Evolutionary conservation across 2,329 filamentous ascomycete genomes (phyloP).

Genomic region (Aspergillus sp.): DNA sequence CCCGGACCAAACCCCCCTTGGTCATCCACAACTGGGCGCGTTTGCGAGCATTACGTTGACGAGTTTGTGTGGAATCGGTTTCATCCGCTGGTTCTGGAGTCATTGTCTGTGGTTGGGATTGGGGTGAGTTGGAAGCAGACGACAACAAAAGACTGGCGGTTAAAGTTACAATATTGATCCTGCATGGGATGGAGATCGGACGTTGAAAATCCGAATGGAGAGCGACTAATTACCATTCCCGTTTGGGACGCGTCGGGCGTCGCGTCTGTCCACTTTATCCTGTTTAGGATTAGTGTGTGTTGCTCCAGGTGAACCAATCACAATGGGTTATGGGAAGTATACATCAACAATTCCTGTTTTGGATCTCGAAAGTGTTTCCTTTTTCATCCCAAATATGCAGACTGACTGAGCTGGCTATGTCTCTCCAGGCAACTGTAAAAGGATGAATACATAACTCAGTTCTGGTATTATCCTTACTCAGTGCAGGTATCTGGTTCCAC

Average conservation of each 20-base stretch:
- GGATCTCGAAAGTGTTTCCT: background rate
- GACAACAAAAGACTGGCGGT: background rate
- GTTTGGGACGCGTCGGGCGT: slow-evolving; percentile 20
- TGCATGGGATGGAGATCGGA: background rate
- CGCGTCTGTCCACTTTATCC: slow-evolving; percentile 35
- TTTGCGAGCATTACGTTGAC: slow-evolving; percentile 27
- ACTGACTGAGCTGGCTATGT: too few species aligned
- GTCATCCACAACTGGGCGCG: slow-evolving; percentile 50
- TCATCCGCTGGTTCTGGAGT: slow-evolving; percentile 14
- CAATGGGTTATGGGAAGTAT: background rate
- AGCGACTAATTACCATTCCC: background rate
- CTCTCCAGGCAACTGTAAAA: too few species aligned
- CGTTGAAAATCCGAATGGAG: slow-evolving; percentile 9
- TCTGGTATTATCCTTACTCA: background rate
- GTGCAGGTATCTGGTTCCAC: too few species aligned
- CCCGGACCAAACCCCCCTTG: slow-evolving; percentile 63
- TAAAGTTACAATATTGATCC: background rate
- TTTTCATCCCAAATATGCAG: too few species aligned
- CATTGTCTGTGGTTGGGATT: slow-evolving; percentile 14
- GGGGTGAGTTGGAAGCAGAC: background rate
- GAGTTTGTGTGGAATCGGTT: slow-evolving; percentile 11
- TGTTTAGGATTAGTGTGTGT: slow-evolving; percentile 23
- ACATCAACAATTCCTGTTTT: background rate
- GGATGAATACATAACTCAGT: background rate
- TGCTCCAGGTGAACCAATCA: slow-evolving; percentile 15